Conservation (phyloP, 140 eudicot genomes). For the Flaveria floridana region DNA sequence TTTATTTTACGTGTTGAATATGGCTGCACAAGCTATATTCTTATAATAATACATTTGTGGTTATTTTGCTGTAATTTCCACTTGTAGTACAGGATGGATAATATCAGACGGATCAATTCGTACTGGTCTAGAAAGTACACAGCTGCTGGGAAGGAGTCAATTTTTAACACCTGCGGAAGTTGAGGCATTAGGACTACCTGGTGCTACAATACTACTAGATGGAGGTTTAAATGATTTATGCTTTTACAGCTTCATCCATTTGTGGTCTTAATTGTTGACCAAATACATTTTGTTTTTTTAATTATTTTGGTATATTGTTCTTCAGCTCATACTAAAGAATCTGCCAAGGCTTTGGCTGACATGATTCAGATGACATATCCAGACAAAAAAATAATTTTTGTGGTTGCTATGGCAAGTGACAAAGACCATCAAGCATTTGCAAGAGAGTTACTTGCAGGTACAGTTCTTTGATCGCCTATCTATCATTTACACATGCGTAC, state of each 20-base stretch:
- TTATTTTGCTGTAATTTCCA: constrained; percentile 8
- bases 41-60: background rate
- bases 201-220: constrained; percentile 70
- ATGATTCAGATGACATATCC: constrained; percentile 60
- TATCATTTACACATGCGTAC: constrained; percentile 7
- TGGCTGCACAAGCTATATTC: background rate
- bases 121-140: constrained; percentile 68
- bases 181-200: constrained; percentile 72
- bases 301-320: background rate
- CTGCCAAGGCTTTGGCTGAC: constrained; percentile 87
- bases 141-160: constrained; percentile 80
- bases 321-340: constrained; percentile 95
- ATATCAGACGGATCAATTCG: constrained; percentile 69
- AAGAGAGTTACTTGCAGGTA: constrained; percentile 66
- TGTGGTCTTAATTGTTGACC: constrained; percentile 1
- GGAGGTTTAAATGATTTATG: constrained; percentile 60
- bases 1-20: background rate
- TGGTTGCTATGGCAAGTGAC: constrained; percentile 98
- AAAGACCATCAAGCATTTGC: constrained; percentile 94
- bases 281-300: background rate
- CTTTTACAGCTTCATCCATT: background rate
- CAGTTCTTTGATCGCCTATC: background rate
- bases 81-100: constrained; percentile 66
- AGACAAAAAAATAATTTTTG: constrained; percentile 52
- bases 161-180: constrained; percentile 61